Conservation (phyloP, 179 eudicot genomes). For the Silene coronaria region DNA sequence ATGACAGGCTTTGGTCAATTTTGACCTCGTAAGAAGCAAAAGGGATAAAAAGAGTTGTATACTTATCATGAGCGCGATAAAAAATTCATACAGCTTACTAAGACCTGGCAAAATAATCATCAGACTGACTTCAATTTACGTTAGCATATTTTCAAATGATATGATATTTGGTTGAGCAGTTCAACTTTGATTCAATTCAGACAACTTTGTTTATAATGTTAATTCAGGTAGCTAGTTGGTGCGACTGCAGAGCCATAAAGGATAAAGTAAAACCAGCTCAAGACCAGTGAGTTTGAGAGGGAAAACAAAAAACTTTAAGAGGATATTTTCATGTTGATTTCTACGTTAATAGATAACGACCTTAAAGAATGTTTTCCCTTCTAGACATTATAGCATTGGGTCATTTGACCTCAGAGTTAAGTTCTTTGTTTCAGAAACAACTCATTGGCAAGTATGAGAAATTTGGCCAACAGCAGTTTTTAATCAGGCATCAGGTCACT, state of each 20-base stretch:
- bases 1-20: background rate
- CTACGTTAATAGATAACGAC: no score
- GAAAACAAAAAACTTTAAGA: background rate
- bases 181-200: constrained; percentile 1
- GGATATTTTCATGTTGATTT: no score
- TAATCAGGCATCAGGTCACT: background rate
- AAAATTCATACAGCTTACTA: background rate
- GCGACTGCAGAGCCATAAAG: background rate
- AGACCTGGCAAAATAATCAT: background rate
- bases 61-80: background rate
- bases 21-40: background rate
- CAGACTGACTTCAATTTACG: background rate
- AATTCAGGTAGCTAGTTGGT: background rate
- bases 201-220: background rate
- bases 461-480: background rate
- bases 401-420: constrained; percentile 1
- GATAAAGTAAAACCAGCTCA: background rate
- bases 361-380: background rate
- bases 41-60: background rate
- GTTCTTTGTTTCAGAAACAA: background rate
- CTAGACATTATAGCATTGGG: background rate
- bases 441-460: background rate
- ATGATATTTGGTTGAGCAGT: background rate
- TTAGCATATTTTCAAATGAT: background rate
- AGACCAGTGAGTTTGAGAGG: background rate